phyloP scores from a whole-genome alignment of 495 filamentous ascomycete species.

The Tetracladium marchalianum region DNA sequence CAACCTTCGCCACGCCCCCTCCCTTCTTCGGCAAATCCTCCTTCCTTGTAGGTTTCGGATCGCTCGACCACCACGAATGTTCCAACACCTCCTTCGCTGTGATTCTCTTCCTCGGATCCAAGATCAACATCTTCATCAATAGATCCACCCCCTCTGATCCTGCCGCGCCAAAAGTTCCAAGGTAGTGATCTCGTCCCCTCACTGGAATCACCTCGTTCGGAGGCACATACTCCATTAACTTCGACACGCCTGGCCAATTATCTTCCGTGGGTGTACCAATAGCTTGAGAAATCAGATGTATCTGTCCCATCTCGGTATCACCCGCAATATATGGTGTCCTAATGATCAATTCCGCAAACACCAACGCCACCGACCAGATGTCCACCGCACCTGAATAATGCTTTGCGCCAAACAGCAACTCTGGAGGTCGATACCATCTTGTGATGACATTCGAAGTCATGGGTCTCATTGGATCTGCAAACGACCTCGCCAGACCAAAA shows the following conservation, averaged over 20 bases:
- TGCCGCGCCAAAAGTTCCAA: slow-evolving; percentile 61
- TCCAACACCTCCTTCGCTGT: slow-evolving; percentile 66
- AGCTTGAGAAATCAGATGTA: slow-evolving; percentile 68
- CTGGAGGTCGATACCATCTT: slow-evolving; percentile 90
- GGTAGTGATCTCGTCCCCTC: slow-evolving; percentile 56
- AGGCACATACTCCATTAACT: slow-evolving; percentile 65
- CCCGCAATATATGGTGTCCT: slow-evolving; percentile 71
- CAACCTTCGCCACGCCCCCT: slow-evolving; percentile 66
- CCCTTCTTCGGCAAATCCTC: slow-evolving; percentile 66
- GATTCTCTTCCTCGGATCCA: slow-evolving; percentile 77
- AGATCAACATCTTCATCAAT: slow-evolving; percentile 70
- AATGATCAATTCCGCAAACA: slow-evolving; percentile 85
- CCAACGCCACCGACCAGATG: slow-evolving; percentile 87
- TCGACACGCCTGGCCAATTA: slow-evolving; percentile 88
- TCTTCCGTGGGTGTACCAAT: slow-evolving; percentile 90
- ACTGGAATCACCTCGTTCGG: slow-evolving; percentile 51
- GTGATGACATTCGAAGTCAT: slow-evolving; percentile 98
- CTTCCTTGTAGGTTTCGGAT: slow-evolving; percentile 76
- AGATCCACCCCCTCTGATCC: slow-evolving; percentile 78
- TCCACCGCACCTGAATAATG: slow-evolving; percentile 89
- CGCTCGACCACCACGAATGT: slow-evolving; percentile 77
- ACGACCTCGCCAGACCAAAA: slow-evolving; percentile 87
- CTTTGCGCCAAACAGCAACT: slow-evolving; percentile 80
- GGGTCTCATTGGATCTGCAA: slow-evolving; percentile 73
- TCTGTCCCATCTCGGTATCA: slow-evolving; percentile 70